Conservation (phyloP, 2,329 filamentous ascomycete species). For the Beauveria australis region DNA sequence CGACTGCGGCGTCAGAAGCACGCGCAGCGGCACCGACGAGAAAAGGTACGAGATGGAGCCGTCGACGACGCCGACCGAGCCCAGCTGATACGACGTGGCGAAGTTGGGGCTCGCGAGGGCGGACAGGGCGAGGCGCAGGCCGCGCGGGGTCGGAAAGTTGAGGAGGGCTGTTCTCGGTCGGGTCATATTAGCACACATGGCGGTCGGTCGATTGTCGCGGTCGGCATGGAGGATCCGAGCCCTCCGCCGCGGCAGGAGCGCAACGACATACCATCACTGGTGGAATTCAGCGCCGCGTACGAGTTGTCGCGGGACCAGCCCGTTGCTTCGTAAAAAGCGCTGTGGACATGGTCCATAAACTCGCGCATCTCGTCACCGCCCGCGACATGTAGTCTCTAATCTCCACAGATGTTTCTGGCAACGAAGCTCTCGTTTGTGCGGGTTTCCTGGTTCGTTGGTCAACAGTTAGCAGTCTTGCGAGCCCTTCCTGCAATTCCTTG, state of each 20-base stretch:
- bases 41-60: constrained; percentile 97
- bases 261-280: constrained; percentile 57
- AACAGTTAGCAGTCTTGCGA: neutral
- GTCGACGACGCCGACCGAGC: constrained; percentile 83
- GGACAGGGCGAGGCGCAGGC: constrained; percentile 78
- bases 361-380: constrained; percentile 62
- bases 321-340: constrained; percentile 78
- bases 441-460: neutral
- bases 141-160: constrained; percentile 78
- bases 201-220: too few relatives aligned
- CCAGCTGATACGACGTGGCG: constrained; percentile 86
- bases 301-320: constrained; percentile 90
- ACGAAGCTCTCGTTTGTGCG: neutral
- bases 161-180: constrained; percentile 57
- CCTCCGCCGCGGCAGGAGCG: too few relatives aligned
- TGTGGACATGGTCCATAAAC: constrained; percentile 96
- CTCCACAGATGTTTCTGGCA: neutral
- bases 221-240: too few relatives aligned
- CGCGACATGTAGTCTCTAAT: neutral
- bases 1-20: constrained; percentile 59
- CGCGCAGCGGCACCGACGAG: constrained; percentile 69
- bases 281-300: constrained; percentile 78
- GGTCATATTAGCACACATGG: neutral
- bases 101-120: constrained; percentile 90
- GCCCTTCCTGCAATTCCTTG: too few relatives aligned